Evolutionary conservation across 768 basidiomycete species (phyloP).

Genomic region (Pleurotus djamor): DNA sequence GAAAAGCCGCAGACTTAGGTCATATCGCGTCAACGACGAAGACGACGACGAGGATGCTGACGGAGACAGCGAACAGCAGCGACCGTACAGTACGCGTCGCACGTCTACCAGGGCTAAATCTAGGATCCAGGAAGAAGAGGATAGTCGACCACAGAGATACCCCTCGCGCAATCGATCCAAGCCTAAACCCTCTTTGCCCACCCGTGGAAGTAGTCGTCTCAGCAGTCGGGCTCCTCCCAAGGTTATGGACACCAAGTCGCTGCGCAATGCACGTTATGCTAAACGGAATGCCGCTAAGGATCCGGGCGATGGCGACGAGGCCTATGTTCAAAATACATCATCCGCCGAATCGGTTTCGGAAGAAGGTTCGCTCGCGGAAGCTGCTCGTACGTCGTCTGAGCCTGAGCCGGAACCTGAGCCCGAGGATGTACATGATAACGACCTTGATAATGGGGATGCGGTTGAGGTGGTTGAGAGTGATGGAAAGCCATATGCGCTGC

Average conservation of each 20-base stretch:
- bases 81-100: constrained; percentile 10
- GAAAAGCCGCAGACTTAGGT: constrained; percentile 19
- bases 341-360: constrained; percentile 50
- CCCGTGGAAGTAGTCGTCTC: constrained; percentile 15
- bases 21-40: constrained; percentile 14
- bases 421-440: constrained; percentile 30
- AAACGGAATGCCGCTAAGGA: constrained; percentile 20
- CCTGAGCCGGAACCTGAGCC: constrained; percentile 27
- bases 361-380: constrained; percentile 60
- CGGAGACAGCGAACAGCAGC: constrained; percentile 4
- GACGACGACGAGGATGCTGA: constrained; percentile 26
- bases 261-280: constrained; percentile 24
- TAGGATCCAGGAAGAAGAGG: constrained; percentile 44
- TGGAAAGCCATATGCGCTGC: constrained; percentile 61
- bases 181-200: constrained; percentile 16
- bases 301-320: constrained; percentile 43
- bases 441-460: constrained; percentile 42
- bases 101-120: constrained; percentile 21
- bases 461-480: constrained; percentile 47
- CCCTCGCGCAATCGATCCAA: constrained; percentile 37
- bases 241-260: constrained; percentile 13
- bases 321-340: constrained; percentile 44
- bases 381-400: constrained; percentile 43
- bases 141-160: constrained; percentile 34
- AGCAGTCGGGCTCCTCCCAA: constrained; percentile 11